These are phyloP conservation scores for Stylosanthes scabra DNA, from an alignment of 331 rosid genomes.

Conservation along the genomic window DNA sequence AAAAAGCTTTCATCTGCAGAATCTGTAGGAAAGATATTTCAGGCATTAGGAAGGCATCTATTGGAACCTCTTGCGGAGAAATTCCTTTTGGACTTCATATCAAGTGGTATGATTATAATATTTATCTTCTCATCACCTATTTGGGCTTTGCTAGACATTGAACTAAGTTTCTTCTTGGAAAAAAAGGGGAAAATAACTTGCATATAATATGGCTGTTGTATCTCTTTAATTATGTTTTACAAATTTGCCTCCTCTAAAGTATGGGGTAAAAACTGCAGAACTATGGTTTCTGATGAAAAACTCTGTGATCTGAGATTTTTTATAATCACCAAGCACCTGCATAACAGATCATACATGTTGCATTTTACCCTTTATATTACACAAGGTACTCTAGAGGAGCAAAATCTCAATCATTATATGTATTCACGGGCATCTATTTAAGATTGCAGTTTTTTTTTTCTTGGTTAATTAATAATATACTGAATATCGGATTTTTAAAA, in stretches of 20 bases:
- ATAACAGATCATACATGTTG: not conserved
- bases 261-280: not conserved
- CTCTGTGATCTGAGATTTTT: not conserved
- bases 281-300: not conserved
- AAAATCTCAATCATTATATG: slow-evolving; percentile 9
- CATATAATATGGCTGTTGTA: slow-evolving; percentile 20
- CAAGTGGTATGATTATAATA: slow-evolving; percentile 55
- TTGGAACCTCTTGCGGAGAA: slow-evolving; percentile 71
- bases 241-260: not conserved
- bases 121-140: slow-evolving; percentile 29
- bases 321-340: not conserved
- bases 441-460: not conserved
- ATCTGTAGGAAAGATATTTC: slow-evolving; percentile 54
- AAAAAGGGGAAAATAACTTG: slow-evolving; percentile 21
- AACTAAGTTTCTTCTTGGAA: slow-evolving; percentile 27
- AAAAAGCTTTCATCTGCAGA: slow-evolving; percentile 54
- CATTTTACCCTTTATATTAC: not conserved
- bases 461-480: not conserved
- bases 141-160: slow-evolving; percentile 33
- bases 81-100: slow-evolving; percentile 62
- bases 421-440: slow-evolving; percentile 8
- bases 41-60: slow-evolving; percentile 71
- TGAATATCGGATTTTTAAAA: slow-evolving; percentile 19
- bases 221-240: not conserved
- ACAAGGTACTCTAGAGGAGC: not conserved